Evolutionary conservation across 306 rosid genomes (phyloP).

Genomic region (Aeschynomene evenia): DNA sequence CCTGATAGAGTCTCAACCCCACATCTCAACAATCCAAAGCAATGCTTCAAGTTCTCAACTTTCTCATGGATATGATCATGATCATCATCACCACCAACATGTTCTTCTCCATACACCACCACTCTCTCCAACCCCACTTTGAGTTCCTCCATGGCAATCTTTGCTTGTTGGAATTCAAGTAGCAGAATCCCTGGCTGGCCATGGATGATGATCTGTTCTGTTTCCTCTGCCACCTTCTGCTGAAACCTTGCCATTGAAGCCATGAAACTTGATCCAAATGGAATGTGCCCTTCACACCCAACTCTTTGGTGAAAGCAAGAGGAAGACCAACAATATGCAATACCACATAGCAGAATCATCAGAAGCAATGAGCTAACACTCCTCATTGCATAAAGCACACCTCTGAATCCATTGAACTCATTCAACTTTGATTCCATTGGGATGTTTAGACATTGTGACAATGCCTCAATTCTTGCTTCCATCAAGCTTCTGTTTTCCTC

Average conservation of each 20-base stretch:
- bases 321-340: constrained; percentile 56
- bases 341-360: constrained; percentile 52
- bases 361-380: constrained; percentile 57
- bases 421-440: constrained; percentile 49
- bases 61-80: constrained; percentile 23
- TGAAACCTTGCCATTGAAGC: constrained; percentile 47
- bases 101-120: constrained; percentile 30
- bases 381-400: constrained; percentile 64
- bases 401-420: constrained; percentile 66
- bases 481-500: constrained; percentile 53
- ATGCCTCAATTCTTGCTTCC: constrained; percentile 56
- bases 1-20: constrained; percentile 60
- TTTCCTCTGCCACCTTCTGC: constrained; percentile 50
- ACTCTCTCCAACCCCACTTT: constrained; percentile 47
- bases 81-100: too few relatives aligned
- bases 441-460: constrained; percentile 37
- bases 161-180: constrained; percentile 51
- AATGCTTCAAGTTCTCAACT: constrained; percentile 50
- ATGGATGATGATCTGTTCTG: constrained; percentile 36
- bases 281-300: constrained; percentile 33
- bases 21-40: constrained; percentile 54
- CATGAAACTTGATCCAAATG: constrained; percentile 45
- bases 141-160: constrained; percentile 48
- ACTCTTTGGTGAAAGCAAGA: constrained; percentile 38
- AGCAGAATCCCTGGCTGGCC: constrained; percentile 59